Percentiles rank a stretch among this genome's conserved stretches.
phyloP scores from a whole-genome alignment of 768 basidiomycete species.

The Chalciporus sphaerocephalus region DNA sequence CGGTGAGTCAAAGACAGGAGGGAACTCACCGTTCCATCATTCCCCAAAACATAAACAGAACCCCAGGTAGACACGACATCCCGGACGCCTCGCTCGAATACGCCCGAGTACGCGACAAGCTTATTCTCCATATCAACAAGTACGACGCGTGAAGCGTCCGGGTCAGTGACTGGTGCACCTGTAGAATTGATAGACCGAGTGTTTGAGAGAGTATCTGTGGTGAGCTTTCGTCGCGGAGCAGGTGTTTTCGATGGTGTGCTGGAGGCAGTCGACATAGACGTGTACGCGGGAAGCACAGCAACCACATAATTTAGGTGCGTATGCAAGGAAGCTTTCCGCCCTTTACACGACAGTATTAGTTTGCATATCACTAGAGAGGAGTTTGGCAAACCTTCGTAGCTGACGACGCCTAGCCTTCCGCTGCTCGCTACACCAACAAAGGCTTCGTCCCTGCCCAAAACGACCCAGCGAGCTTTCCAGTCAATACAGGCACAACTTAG shows the following conservation, averaged over 20 bases:
- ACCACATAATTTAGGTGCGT: conserved; percentile 81
- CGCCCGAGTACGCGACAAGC: conserved; percentile 77
- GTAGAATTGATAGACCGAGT: conserved; percentile 32
- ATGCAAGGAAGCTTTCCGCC: conserved; percentile 65
- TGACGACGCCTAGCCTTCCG: conserved; percentile 79
- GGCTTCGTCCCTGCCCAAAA: conserved; percentile 88
- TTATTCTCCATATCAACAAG: conserved; percentile 93
- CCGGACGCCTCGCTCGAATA: conserved; percentile 78
- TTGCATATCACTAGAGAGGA: too few species aligned
- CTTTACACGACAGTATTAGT: conserved; percentile 4
- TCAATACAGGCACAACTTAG: conserved; percentile 85
- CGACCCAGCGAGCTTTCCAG: conserved; percentile 64
- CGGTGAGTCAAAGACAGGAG: background rate
- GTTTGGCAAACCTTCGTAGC: conserved; percentile 75
- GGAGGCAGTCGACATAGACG: conserved; percentile 45
- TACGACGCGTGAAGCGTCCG: conserved; percentile 73
- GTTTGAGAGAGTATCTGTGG: conserved; percentile 9
- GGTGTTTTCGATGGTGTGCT: conserved; percentile 55
- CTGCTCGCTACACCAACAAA: conserved; percentile 82
- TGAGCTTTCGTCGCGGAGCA: conserved; percentile 19
- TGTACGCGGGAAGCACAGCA: conserved; percentile 83
- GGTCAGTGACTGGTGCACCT: conserved; percentile 34
- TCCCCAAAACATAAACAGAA: conserved; percentile 71
- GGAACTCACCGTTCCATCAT: conserved; percentile 65
- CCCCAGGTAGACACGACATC: conserved; percentile 82